Base-by-base conservation (phyloP, 345 rosid species). In the Salix suchowensis region DNA sequence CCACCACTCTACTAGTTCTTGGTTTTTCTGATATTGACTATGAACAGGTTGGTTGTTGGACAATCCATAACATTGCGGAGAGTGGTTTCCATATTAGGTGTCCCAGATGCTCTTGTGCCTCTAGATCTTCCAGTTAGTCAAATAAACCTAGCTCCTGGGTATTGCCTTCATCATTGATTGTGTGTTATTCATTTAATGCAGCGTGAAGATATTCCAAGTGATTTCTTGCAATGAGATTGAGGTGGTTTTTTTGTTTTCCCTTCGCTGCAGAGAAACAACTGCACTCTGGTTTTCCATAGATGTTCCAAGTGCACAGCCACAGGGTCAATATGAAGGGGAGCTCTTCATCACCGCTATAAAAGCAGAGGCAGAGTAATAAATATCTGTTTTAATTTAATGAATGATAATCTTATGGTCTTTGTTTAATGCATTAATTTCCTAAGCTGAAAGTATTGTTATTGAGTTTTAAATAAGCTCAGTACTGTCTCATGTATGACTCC, bases 71-170 rank as follows among this genome's bases (percentile, higher is more conserved):
- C 79, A 24, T 66, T 93, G 74, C 82, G 97, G 55, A 90, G 83
- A 21, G 97, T 91, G 81, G 91, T 93, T 67, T 89, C 97, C 16
- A 80, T 95, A 76, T 78, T 95, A 79, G 97, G 98, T 83, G 89
- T 95, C 36, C 98, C 98, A 58, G 98, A 95, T 87, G 98, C 98
- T 85, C 92, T 95, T 75, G 98, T 91, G 60, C 98, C 98, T 13
- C 89, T 95, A 82, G 93, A 93, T 80, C 86, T 85, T 65, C 97
- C 97, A 65, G 73, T 85, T 78, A 78, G 90, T 80, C 98, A 90
- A 82, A 86, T 93, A 77, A 85, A 83, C 86, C 81, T 95, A 81
- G 80, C 78, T 78, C 97, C 98, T 70, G 98, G 98, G 98, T 93
- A 90, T 69, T 73, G 30, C 61, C 66, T 46, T 54, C 67, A 44